These are phyloP conservation scores for Sporothrix pallida DNA, from an alignment of 2,329 filamentous ascomycete species.

Conservation along the genomic window DNA sequence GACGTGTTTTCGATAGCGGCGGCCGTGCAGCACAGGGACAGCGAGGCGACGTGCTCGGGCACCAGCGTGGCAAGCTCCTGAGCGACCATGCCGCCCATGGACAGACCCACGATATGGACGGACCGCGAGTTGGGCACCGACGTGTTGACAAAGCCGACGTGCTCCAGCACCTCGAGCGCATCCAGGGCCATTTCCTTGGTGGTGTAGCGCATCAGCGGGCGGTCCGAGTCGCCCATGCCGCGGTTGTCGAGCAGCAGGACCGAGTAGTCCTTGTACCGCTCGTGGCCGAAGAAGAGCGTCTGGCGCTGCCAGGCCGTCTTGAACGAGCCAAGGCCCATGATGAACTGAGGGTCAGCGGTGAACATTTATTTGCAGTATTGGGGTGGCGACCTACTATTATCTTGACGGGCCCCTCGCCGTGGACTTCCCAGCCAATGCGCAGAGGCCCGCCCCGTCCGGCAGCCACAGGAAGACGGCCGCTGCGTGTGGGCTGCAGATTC, in stretches of 20 bases:
- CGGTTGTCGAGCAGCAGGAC: conserved; percentile 83
- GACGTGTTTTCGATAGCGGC: conserved; percentile 65
- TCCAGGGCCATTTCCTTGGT: conserved; percentile 86
- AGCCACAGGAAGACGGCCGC: conserved; percentile 69
- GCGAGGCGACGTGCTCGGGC: conserved; percentile 59
- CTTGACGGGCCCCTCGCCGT: conserved; percentile 74
- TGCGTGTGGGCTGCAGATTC: conserved; percentile 68
- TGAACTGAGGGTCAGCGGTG: conserved; percentile 58
- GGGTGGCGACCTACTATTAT: conserved; percentile 65
- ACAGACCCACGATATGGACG: conserved; percentile 75
- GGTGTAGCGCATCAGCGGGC: conserved; percentile 77
- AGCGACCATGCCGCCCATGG: conserved; percentile 90
- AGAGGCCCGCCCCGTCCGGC: conserved; percentile 74
- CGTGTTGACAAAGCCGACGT: conserved; percentile 60
- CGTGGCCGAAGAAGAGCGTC: conserved; percentile 80
- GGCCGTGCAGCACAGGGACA: conserved; percentile 67
- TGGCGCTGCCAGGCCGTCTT: conserved; percentile 80
- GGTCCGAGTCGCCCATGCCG: conserved; percentile 80
- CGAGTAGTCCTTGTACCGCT: conserved; percentile 69
- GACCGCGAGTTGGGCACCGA: conserved; percentile 41
- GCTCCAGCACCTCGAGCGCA: conserved; percentile 69
- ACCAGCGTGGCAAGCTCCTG: conserved; percentile 73
- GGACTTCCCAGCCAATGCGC: conserved; percentile 78
- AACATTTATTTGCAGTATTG: neutral
- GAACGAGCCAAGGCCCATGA: conserved; percentile 78